A percentile compares a stretch with the other conserved stretches of the same genome.
These are phyloP conservation scores for Dendrobium huoshanense DNA, from an alignment of 106 monocot genomes.

Conservation along the genomic window DNA sequence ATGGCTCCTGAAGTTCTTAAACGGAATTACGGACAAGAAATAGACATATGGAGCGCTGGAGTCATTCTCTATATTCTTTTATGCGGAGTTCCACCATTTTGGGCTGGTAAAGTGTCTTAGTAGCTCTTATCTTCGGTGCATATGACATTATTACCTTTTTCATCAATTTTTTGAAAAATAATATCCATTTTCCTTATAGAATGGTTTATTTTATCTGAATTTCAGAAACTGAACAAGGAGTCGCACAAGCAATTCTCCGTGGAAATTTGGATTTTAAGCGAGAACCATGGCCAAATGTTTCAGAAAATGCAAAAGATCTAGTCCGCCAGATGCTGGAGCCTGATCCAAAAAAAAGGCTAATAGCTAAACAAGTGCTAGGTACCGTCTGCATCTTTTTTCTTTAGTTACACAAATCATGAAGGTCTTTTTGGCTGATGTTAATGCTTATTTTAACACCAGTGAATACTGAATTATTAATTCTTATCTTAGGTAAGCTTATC, in stretches of 20 bases:
- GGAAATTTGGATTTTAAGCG: conserved; percentile 96
- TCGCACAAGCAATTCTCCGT: conserved; percentile 96
- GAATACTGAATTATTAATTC: background rate
- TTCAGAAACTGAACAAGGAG: conserved; percentile 98
- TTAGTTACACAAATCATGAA: background rate
- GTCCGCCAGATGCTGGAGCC: conserved; percentile 86
- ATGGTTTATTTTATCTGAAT: conserved; percentile 3
- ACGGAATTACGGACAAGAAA: conserved; percentile 26
- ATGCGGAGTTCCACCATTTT: conserved; percentile 32
- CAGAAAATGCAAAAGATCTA: conserved; percentile 87
- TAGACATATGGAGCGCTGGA: conserved; percentile 29
- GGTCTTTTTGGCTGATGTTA: background rate
- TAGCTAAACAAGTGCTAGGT: conserved; percentile 98
- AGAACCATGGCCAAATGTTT: conserved; percentile 95
- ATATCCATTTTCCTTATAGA: background rate
- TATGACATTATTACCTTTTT: background rate
- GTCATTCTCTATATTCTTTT: conserved; percentile 33
- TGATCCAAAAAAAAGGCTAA: conserved; percentile 79
- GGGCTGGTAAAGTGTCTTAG: conserved; percentile 17
- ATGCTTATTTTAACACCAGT: background rate
- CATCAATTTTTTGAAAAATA: background rate
- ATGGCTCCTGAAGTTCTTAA: conserved; percentile 31
- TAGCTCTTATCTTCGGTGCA: background rate
- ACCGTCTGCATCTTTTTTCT: conserved; percentile 15
- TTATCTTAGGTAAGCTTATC: background rate